phyloP scores from a whole-genome alignment of 768 basidiomycete species.

The Leucocoprinus leucothites region DNA sequence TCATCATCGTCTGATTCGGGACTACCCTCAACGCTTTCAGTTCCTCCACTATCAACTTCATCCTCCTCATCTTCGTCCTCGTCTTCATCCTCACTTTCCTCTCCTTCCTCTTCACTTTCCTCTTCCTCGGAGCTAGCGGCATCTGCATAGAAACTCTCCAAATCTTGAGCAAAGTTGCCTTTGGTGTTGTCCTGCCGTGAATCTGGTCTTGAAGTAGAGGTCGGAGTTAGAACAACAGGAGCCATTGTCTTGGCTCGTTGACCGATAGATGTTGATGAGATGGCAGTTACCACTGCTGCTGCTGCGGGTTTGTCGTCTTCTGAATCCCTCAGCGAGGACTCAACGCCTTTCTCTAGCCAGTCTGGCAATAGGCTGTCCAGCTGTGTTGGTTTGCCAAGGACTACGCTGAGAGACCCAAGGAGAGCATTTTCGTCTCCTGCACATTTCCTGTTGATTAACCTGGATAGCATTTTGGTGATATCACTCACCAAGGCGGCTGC shows the following conservation, averaged over 20 bases:
- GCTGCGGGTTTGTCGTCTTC: constrained; percentile 46
- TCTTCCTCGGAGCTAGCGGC: constrained; percentile 22
- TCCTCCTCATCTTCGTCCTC: constrained; percentile 26
- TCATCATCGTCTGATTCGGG: constrained; percentile 16
- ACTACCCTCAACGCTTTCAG: constrained; percentile 15
- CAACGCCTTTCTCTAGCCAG: constrained; percentile 87
- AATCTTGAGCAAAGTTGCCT: constrained; percentile 49
- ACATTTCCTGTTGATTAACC: constrained; percentile 4
- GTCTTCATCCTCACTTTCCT: constrained; percentile 27
- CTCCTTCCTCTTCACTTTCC: constrained; percentile 23
- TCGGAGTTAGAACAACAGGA: constrained; percentile 59
- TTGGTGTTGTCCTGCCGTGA: constrained; percentile 28
- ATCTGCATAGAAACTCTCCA: constrained; percentile 77
- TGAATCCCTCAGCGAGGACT: constrained; percentile 68
- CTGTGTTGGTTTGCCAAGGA: constrained; percentile 53
- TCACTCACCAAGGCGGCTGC: constrained; percentile 25
- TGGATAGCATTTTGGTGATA: not conserved
- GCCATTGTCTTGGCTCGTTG: constrained; percentile 23
- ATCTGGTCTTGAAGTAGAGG: constrained; percentile 38
- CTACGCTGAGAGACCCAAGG: constrained; percentile 65
- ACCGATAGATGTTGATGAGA: constrained; percentile 32
- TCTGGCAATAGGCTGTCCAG: constrained; percentile 63
- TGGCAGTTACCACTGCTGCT: constrained; percentile 31
- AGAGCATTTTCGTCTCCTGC: constrained; percentile 37
- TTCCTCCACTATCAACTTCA: constrained; percentile 15